phyloP scores from a whole-genome alignment of 2,329 filamentous ascomycete genomes.

The Aspergillus oerlinghausenensis region DNA sequence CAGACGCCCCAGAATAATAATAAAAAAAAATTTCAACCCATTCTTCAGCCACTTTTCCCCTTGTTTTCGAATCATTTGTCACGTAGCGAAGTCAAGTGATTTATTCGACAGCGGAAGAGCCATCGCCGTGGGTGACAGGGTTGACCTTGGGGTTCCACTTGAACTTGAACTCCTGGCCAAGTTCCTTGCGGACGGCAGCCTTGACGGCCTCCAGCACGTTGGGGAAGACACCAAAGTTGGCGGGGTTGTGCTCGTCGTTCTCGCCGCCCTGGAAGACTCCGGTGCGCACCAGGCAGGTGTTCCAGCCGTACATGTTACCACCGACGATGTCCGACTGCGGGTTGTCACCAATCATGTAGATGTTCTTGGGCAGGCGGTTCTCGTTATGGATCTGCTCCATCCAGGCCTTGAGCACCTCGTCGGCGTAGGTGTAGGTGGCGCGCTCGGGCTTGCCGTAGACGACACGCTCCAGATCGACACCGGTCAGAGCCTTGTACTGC shows the following conservation, averaged over 20 bases:
- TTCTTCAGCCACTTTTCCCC: slow-evolving; percentile 5
- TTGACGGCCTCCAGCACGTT: slow-evolving; percentile 70
- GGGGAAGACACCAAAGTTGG: slow-evolving; percentile 69
- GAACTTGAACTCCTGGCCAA: slow-evolving; percentile 70
- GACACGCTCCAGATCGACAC: slow-evolving; percentile 67
- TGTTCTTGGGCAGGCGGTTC: slow-evolving; percentile 62
- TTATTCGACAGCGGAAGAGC: slow-evolving; percentile 54
- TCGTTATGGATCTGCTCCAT: slow-evolving; percentile 73
- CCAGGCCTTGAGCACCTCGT: slow-evolving; percentile 67
- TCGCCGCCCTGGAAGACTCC: slow-evolving; percentile 73
- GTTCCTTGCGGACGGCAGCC: slow-evolving; percentile 62
- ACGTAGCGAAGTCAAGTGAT: background rate
- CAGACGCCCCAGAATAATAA: slow-evolving; percentile 11
- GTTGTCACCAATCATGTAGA: slow-evolving; percentile 76
- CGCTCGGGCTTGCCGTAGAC: slow-evolving; percentile 72
- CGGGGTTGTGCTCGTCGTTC: slow-evolving; percentile 72
- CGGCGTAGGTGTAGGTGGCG: slow-evolving; percentile 74
- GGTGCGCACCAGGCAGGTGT: slow-evolving; percentile 72
- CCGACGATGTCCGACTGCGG: slow-evolving; percentile 69
- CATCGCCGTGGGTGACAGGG: slow-evolving; percentile 55
- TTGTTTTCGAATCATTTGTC: slow-evolving; percentile 12
- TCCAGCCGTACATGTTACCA: slow-evolving; percentile 78
- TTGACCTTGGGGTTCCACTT: slow-evolving; percentile 68
- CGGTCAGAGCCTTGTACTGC: slow-evolving; percentile 60
- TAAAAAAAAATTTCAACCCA: background rate